Percentiles rank a stretch among this genome's conserved stretches.
These are phyloP conservation scores for Metschnikowia shivogae DNA, from an alignment of 805 yeast species.

Conservation along the genomic window DNA sequence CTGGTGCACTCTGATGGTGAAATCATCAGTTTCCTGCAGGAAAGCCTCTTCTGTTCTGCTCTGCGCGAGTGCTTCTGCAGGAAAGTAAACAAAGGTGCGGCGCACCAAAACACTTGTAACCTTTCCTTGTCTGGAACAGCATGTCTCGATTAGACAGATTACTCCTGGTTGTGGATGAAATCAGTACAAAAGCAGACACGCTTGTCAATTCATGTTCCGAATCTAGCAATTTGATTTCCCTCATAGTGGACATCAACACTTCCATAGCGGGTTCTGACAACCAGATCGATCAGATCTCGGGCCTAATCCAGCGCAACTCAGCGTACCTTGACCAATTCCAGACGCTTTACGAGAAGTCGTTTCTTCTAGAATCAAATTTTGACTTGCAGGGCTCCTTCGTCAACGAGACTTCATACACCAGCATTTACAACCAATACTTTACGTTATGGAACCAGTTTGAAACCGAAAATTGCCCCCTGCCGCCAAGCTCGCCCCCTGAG, in stretches of 20 bases:
- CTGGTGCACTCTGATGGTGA: too few species aligned
- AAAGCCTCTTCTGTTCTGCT: too few species aligned
- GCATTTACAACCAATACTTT: constrained; percentile 27
- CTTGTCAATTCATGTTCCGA: constrained; percentile 22
- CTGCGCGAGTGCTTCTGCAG: background rate
- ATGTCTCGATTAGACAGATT: constrained; percentile 27
- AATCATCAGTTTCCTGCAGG: too few species aligned
- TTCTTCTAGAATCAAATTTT: constrained; percentile 32
- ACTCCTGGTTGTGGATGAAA: constrained; percentile 28
- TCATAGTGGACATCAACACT: constrained; percentile 19
- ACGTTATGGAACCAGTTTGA: constrained; percentile 20
- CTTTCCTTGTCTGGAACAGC: background rate
- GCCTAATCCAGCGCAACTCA: constrained; percentile 22
- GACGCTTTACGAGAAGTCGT: constrained; percentile 29
- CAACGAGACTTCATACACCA: constrained; percentile 29
- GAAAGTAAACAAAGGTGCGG: background rate
- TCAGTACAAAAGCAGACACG: constrained; percentile 26
- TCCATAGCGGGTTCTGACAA: constrained; percentile 25
- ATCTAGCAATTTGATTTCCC: constrained; percentile 21
- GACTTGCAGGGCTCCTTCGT: constrained; percentile 29
- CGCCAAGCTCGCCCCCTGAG: background rate
- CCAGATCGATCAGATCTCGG: constrained; percentile 26
- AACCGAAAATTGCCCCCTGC: constrained; percentile 6
- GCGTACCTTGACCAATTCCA: constrained; percentile 23
- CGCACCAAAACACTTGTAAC: background rate